Base-by-base conservation (phyloP, 1,139 yeast species). In the Entelexis paramagnoliae region DNA sequence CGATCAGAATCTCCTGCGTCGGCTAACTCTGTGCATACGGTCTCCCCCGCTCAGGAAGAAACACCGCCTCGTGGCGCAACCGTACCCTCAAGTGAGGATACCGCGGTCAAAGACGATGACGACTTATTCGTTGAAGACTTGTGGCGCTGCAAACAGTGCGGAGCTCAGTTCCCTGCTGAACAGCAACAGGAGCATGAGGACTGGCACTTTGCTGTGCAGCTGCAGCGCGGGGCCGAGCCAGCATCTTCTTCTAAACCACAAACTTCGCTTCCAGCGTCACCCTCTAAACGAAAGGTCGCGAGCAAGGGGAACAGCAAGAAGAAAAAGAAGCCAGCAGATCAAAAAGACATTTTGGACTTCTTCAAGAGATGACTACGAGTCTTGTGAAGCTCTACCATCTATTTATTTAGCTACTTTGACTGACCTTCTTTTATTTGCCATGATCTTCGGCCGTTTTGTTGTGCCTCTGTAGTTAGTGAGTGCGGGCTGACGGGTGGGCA, bases 141-240 rank as follows among this genome's bases (percentile, higher is more conserved):
- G 19, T 40, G 36, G 28, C 24, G 22, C 5, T 55, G 74, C 45
- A 56, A 58, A 2, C 55, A 60, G 24, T 70, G 74, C 52, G 45
- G 54, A 3, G 49, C 54, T 53, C 11, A 29, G 5, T 16, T 55
- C 5, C n/a, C 34, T 1, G 3, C 64, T 13, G 33, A 50, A 0
- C 59, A 60, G 5, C 49, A 57, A 20, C 61, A 51, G 11, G 72
- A 69, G 48, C 74, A 71, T 52, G 53, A 50, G 10, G 74, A 71
- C 51, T 71, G 71, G 70, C 74, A 71, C 51, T 63, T 64, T 53
- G 74, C 74, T 2, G 59, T 30, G 72, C 78, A 50, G 69, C 77
- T 55, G 67, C 79, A 62, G 68, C 54, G 46, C 2, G 28, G 34
- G n/a, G n/a, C 26, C n/a, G 43, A 17, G n/a, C 20, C 33, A 16